These are phyloP conservation scores for Petunia secreta DNA, from an alignment of 257 asterid genomes.

Conservation along the genomic window DNA sequence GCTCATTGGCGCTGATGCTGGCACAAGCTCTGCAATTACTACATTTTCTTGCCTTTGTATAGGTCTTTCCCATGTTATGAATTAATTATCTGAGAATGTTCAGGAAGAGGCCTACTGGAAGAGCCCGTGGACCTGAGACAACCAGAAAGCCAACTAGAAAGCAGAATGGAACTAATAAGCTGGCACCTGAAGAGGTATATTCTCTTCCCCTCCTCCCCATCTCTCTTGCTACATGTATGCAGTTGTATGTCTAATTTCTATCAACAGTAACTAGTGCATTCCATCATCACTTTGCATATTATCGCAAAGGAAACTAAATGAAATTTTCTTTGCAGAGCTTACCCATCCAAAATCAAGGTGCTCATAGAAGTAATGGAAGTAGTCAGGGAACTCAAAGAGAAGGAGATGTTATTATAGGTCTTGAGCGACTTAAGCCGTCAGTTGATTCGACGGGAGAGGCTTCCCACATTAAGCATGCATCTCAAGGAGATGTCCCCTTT, in stretches of 20 bases:
- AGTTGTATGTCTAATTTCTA: not conserved
- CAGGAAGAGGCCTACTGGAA: slow-evolving; percentile 67
- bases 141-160: slow-evolving; percentile 68
- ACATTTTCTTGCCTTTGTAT: not conserved
- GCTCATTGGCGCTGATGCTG: not conserved
- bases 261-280: not conserved
- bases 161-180: slow-evolving; percentile 63
- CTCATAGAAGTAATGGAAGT: slow-evolving; percentile 42
- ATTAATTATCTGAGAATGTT: slow-evolving; percentile 4
- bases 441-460: slow-evolving; percentile 48
- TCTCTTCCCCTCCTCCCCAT: not conserved
- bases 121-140: slow-evolving; percentile 78
- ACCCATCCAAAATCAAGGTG: slow-evolving; percentile 53
- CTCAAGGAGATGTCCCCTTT: slow-evolving; percentile 82
- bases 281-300: not conserved
- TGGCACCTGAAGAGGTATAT: slow-evolving; percentile 78
- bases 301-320: slow-evolving; percentile 1
- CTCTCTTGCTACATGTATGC: not conserved
- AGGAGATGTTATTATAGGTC: slow-evolving; percentile 46
- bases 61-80: not conserved
- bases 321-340: slow-evolving; percentile 51
- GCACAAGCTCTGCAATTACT: slow-evolving; percentile 6
- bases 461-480: slow-evolving; percentile 71
- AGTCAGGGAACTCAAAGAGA: slow-evolving; percentile 37
- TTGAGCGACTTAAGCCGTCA: slow-evolving; percentile 54